A percentile compares a stretch with the other conserved stretches of the same genome.
phyloP scores from a whole-genome alignment of 2,329 filamentous ascomycete species.

The Alternaria triticimaculans region DNA sequence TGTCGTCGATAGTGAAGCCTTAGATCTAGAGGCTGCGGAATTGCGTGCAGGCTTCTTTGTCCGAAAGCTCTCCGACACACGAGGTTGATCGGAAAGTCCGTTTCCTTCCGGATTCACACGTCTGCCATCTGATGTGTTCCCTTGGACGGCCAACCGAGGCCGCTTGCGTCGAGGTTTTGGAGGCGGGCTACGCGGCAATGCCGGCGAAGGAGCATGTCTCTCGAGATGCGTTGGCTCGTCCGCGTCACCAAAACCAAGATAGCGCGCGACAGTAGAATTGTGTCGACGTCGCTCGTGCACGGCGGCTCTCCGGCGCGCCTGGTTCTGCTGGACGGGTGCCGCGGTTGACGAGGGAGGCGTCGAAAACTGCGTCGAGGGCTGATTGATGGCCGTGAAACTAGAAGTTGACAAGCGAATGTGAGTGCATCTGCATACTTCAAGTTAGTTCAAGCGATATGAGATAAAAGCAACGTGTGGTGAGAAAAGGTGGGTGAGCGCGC shows the following conservation, averaged over 20 bases:
- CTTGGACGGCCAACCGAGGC: constrained; percentile 1
- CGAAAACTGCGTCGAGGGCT: constrained; percentile 10
- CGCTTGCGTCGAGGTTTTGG: constrained; percentile 20
- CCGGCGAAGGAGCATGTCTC: constrained; percentile 18
- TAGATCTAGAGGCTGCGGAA: not conserved
- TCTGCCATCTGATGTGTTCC: not conserved
- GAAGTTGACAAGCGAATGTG: constrained; percentile 4
- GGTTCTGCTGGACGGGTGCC: constrained; percentile 2
- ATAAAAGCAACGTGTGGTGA: not conserved
- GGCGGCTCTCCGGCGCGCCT: constrained; percentile 6
- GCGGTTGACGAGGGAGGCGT: constrained; percentile 16
- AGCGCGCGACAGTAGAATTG: constrained; percentile 36
- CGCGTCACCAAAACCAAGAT: constrained; percentile 33
- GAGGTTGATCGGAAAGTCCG: constrained; percentile 12
- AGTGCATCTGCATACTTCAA: constrained; percentile 4
- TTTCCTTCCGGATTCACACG: not conserved
- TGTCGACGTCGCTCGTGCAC: constrained; percentile 11
- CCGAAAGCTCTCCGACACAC: constrained; percentile 22
- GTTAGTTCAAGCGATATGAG: constrained; percentile 7
- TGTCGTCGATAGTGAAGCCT: not conserved
- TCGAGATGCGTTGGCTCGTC: constrained; percentile 27
- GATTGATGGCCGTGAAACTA: constrained; percentile 39
- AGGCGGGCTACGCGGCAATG: constrained; percentile 1
- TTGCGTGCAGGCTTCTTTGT: constrained; percentile 17
- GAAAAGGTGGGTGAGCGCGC: constrained; percentile 15